A percentile compares a stretch with the other conserved stretches of the same genome.
phyloP scores from a whole-genome alignment of 306 rosid species.

The Vigna angularis region DNA sequence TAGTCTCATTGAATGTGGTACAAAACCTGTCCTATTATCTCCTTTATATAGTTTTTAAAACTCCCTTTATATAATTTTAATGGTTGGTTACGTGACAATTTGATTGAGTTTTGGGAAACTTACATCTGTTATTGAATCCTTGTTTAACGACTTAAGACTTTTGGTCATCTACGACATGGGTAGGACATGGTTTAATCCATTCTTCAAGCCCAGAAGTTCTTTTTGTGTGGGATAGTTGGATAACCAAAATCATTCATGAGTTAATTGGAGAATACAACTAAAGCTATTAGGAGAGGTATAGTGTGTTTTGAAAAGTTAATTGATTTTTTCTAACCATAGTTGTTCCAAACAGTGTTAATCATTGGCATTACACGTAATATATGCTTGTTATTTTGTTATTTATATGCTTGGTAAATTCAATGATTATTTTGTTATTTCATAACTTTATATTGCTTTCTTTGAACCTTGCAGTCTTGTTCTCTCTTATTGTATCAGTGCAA shows the following conservation, averaged over 20 bases:
- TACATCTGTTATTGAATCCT: neutral
- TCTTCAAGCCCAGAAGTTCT: neutral
- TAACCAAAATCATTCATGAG: slow-evolving; percentile 16
- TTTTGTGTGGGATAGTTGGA: neutral
- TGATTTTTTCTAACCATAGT: too few species aligned
- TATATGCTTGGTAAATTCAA: too few species aligned
- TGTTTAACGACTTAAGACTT: neutral
- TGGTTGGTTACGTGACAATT: slow-evolving; percentile 25
- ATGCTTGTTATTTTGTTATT: neutral
- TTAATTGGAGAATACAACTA: neutral
- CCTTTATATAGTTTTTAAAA: too few species aligned
- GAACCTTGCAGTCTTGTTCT: too few species aligned
- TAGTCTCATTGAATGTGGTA: too few species aligned
- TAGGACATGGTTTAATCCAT: too few species aligned
- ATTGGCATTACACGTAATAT: neutral
- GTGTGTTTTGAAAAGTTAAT: too few species aligned
- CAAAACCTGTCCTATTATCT: too few species aligned
- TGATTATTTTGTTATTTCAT: too few species aligned
- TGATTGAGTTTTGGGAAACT: neutral
- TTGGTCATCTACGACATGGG: neutral
- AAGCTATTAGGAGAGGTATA: neutral
- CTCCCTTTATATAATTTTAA: neutral
- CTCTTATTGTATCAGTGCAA: too few species aligned
- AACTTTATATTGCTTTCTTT: too few species aligned
- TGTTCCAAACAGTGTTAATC: neutral